These are phyloP conservation scores for Nidularia pulvinata DNA, from an alignment of 768 basidiomycete species.

Conservation along the genomic window DNA sequence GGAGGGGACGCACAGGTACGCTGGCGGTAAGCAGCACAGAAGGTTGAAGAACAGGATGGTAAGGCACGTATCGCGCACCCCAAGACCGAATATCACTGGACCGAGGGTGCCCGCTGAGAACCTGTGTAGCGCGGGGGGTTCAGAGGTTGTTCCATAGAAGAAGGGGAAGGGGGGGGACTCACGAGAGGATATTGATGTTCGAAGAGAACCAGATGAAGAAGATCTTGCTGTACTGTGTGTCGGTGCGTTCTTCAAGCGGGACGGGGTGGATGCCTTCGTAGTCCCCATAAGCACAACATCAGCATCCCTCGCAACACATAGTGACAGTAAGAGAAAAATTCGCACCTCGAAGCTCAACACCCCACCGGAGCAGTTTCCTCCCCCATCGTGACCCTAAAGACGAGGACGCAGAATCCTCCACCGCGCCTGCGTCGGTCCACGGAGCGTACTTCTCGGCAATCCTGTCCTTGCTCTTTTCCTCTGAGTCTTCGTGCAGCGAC, in stretches of 20 bases:
- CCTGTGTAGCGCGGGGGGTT: conserved; percentile 20
- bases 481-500: too few species aligned
- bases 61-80: conserved; percentile 61
- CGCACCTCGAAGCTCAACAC: conserved; percentile 32
- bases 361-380: conserved; percentile 10
- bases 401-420: too few species aligned
- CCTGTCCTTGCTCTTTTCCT: not conserved
- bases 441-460: not conserved
- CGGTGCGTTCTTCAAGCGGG: conserved; percentile 50
- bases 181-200: conserved; percentile 70
- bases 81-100: conserved; percentile 56
- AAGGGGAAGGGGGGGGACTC: conserved; percentile 8
- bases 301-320: not conserved
- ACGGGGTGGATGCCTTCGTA: conserved; percentile 55
- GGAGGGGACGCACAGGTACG: conserved; percentile 47
- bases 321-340: not conserved
- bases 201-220: conserved; percentile 81
- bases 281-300: not conserved
- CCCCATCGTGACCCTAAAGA: not conserved
- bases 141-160: too few species aligned
- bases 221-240: conserved; percentile 62
- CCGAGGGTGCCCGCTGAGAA: conserved; percentile 73
- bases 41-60: conserved; percentile 71
- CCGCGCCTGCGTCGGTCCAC: not conserved
- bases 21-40: conserved; percentile 55